Conservation (phyloP, 2,329 filamentous ascomycete genomes). For the Neoscytalidium dimidiatum region DNA sequence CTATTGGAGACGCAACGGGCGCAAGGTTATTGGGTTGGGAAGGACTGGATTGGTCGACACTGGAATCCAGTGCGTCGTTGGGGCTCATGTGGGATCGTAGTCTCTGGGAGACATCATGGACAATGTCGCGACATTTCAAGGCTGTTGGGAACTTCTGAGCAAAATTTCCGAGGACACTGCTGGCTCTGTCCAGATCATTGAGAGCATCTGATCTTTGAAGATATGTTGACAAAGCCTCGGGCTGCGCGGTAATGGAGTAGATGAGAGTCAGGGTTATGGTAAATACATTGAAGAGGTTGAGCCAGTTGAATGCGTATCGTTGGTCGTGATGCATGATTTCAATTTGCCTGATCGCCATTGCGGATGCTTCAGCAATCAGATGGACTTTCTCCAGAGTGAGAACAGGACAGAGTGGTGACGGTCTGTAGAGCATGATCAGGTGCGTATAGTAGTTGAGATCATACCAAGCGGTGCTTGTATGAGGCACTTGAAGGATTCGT, state of each 20-base stretch:
- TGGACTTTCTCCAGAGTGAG: conserved; percentile 40
- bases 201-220: conserved; percentile 22
- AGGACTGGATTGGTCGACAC: background rate
- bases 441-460: conserved; percentile 54
- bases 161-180: conserved; percentile 20
- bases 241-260: conserved; percentile 46
- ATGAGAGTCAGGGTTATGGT: conserved; percentile 47
- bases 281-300: conserved; percentile 46
- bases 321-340: conserved; percentile 41
- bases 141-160: conserved; percentile 21
- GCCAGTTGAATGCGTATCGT: conserved; percentile 46
- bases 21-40: background rate
- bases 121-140: conserved; percentile 21
- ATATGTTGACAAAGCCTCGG: conserved; percentile 27
- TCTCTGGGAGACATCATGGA: conserved; percentile 2
- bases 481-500: conserved; percentile 37
- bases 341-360: conserved; percentile 48
- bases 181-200: conserved; percentile 21
- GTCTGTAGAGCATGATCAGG: conserved; percentile 48
- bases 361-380: conserved; percentile 42
- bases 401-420: conserved; percentile 45
- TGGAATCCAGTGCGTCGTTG: background rate
- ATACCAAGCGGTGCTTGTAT: conserved; percentile 48
- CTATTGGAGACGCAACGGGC: background rate
- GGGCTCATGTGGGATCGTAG: conserved; percentile 3